phyloP scores from a whole-genome alignment of 164 flowering plant species.

The Malania oleifera region DNA sequence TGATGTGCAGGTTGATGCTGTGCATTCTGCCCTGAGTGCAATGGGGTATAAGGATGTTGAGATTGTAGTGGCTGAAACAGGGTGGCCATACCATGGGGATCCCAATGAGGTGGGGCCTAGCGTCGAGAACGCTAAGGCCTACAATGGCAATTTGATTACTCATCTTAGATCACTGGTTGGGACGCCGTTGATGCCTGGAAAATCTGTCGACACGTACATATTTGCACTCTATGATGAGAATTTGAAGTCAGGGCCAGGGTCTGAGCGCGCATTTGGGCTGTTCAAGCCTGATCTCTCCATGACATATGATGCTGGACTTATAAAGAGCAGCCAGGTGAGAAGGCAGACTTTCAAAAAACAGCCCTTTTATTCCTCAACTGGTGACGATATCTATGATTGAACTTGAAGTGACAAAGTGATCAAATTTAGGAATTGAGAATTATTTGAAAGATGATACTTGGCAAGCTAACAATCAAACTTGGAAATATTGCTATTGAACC shows the following conservation, averaged over 20 bases:
- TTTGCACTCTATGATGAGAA: slow-evolving; percentile 53
- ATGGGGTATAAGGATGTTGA: slow-evolving; percentile 39
- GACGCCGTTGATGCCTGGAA: slow-evolving; percentile 56
- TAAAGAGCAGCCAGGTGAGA: slow-evolving; percentile 31
- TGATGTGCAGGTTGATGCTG: slow-evolving; percentile 35
- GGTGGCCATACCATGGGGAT: slow-evolving; percentile 54
- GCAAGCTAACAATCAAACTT: too few species aligned
- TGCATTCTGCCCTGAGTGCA: slow-evolving; percentile 34
- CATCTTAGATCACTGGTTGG: slow-evolving; percentile 47
- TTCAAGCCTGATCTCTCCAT: slow-evolving; percentile 44
- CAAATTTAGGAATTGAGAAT: neutral
- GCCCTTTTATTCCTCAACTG: neutral
- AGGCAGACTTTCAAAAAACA: neutral
- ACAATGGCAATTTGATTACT: slow-evolving; percentile 37
- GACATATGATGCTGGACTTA: slow-evolving; percentile 41
- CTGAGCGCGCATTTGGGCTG: slow-evolving; percentile 46
- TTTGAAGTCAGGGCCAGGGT: slow-evolving; percentile 46
- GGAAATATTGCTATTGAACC: too few species aligned
- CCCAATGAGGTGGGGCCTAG: slow-evolving; percentile 37
- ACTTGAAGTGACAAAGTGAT: neutral
- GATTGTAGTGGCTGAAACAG: slow-evolving; percentile 57
- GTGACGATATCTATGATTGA: neutral
- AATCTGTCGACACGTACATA: slow-evolving; percentile 41
- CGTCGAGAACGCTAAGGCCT: slow-evolving; percentile 46
- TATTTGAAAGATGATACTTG: too few species aligned